Evolutionary conservation across 352 stramenopile genomes (phyloP).

Genomic region (Pythium periplocum): DNA sequence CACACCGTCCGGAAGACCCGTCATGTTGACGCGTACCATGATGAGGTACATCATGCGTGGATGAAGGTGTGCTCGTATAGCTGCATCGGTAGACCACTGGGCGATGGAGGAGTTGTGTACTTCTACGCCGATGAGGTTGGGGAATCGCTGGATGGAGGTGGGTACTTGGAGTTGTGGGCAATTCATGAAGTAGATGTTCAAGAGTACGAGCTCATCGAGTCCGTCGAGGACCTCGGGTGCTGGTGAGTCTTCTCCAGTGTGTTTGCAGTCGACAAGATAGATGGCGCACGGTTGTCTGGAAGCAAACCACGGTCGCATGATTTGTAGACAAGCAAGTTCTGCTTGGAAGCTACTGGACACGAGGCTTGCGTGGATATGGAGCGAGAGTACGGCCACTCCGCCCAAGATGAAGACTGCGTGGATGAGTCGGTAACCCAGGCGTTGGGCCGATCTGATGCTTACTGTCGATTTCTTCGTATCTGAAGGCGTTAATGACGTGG

Average conservation of each 20-base stretch:
- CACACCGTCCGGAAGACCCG: conserved; percentile 15
- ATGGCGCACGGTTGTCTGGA: conserved; percentile 18
- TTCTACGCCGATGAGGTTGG: conserved; percentile 27
- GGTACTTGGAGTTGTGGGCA: conserved; percentile 18
- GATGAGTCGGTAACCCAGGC: neutral
- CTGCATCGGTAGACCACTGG: conserved; percentile 16
- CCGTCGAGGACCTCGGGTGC: conserved; percentile 3
- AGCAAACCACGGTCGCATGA: conserved; percentile 14
- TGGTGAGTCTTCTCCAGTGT: conserved; percentile 3
- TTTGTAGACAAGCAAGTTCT: conserved; percentile 6
- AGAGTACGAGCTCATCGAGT: conserved; percentile 12
- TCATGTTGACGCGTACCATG: conserved; percentile 27
- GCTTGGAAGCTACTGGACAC: neutral
- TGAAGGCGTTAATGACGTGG: conserved; percentile 4
- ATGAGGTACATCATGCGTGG: conserved; percentile 18
- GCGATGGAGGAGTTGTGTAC: conserved; percentile 29
- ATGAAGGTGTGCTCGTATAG: conserved; percentile 13
- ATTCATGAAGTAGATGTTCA: conserved; percentile 21
- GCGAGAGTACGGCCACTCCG: neutral
- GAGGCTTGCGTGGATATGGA: neutral
- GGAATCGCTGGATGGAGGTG: conserved; percentile 13
- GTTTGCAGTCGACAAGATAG: conserved; percentile 22
- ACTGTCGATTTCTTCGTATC: neutral
- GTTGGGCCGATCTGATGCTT: neutral
- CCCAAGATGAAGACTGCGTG: neutral